Evolutionary conservation across 352 stramenopile genomes (phyloP).

Genomic region (Phytophthora citrophthora): DNA sequence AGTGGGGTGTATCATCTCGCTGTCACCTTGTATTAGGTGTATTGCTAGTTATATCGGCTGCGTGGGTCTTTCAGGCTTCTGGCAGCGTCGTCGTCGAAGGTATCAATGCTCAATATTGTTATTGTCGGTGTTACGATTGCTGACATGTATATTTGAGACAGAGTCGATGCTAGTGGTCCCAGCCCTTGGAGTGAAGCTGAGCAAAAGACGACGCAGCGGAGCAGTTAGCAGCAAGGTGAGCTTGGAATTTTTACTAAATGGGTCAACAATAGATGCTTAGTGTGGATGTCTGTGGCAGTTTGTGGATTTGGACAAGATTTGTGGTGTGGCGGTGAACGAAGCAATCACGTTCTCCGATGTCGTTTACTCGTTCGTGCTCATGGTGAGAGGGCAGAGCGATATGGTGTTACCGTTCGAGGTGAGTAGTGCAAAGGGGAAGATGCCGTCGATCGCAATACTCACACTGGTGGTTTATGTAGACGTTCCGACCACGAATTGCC

Average conservation of each 20-base stretch:
- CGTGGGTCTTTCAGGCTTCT: slow-evolving; percentile 21
- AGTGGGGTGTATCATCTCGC: slow-evolving; percentile 28
- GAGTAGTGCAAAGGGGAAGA: background rate
- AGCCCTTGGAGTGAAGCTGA: slow-evolving; percentile 74
- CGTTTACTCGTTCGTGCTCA: slow-evolving; percentile 83
- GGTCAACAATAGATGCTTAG: background rate
- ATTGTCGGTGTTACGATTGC: background rate
- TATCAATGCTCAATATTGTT: background rate
- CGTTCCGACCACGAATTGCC: slow-evolving; percentile 67
- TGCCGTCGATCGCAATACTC: background rate
- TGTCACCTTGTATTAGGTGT: slow-evolving; percentile 17
- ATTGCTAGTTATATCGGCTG: slow-evolving; percentile 20
- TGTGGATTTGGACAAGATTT: slow-evolving; percentile 50
- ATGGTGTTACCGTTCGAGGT: slow-evolving; percentile 88
- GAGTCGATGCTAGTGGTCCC: slow-evolving; percentile 83
- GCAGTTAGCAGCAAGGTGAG: slow-evolving; percentile 28
- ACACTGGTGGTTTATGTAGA: slow-evolving; percentile 33
- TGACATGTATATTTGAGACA: slow-evolving; percentile 25
- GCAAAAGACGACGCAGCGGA: slow-evolving; percentile 61
- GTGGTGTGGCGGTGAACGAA: slow-evolving; percentile 82
- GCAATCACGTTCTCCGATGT: slow-evolving; percentile 81
- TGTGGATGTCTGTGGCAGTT: slow-evolving; percentile 19
- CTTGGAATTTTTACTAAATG: background rate
- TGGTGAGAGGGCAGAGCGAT: slow-evolving; percentile 64
- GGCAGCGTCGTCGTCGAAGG: slow-evolving; percentile 40